phyloP scores from a whole-genome alignment of 805 yeast genomes.

The Pichia cabralensis region DNA sequence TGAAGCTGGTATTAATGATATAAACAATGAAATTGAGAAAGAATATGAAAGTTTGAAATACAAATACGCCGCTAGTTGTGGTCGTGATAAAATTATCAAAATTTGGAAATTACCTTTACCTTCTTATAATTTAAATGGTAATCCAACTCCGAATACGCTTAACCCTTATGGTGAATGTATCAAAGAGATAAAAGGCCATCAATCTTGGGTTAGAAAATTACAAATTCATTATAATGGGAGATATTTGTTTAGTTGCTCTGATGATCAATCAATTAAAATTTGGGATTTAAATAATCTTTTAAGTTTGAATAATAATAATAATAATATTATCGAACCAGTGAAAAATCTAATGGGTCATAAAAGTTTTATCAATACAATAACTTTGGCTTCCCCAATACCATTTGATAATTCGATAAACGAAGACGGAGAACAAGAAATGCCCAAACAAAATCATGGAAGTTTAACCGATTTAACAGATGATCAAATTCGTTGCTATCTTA shows the following conservation, averaged over 20 bases:
- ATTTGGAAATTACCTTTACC: conserved; percentile 77
- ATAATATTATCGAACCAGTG: conserved; percentile 6
- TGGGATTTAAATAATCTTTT: conserved; percentile 56
- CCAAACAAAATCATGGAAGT: too few relatives aligned
- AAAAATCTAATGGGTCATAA: conserved; percentile 47
- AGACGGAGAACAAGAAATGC: too few relatives aligned
- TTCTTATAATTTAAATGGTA: conserved; percentile 28
- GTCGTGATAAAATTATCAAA: conserved; percentile 65
- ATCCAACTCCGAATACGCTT: conserved; percentile 34
- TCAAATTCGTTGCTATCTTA: conserved; percentile 51
- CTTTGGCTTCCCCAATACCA: conserved; percentile 45
- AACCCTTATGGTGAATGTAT: conserved; percentile 54
- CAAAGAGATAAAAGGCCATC: conserved; percentile 59
- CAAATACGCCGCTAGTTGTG: conserved; percentile 68
- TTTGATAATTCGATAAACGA: too few relatives aligned
- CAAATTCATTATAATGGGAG: conserved; percentile 69
- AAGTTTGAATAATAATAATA: conserved; percentile 24
- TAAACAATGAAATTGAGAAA: conserved; percentile 10
- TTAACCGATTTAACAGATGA: conserved; percentile 26
- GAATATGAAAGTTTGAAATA: conserved; percentile 37
- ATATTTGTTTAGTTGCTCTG: conserved; percentile 61
- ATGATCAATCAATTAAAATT: conserved; percentile 63
- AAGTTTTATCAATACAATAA: conserved; percentile 63
- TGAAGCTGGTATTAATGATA: conserved; percentile 29
- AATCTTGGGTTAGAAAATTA: conserved; percentile 75